A percentile compares a stretch with the other conserved stretches of the same genome.
Conservation (phyloP, 83 land plant species). For the Diphasiastrum complanatum region DNA sequence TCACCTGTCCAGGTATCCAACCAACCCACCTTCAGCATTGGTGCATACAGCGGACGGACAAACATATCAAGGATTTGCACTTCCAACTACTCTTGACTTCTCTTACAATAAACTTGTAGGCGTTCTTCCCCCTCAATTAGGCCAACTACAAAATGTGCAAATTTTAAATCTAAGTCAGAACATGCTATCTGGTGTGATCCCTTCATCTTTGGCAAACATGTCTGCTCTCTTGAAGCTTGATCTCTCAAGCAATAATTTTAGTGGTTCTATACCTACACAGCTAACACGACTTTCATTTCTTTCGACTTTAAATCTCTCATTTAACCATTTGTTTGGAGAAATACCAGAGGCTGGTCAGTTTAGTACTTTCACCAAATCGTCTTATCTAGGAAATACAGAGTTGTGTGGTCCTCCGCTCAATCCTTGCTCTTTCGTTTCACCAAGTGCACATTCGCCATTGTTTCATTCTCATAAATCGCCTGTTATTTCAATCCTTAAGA, state of each 20-base stretch:
- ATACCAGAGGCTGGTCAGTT: conserved; percentile 4
- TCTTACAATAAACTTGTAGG: conserved; percentile 17
- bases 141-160: neutral
- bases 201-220: conserved; percentile 1
- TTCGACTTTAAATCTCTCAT: neutral
- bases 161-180: conserved; percentile 12
- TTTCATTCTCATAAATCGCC: neutral
- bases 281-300: neutral
- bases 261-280: neutral
- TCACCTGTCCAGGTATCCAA: neutral
- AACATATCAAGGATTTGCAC: neutral
- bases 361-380: neutral
- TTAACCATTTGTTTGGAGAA: conserved; percentile 2
- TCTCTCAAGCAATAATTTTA: neutral
- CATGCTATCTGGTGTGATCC: conserved; percentile 15
- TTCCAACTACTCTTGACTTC: conserved; percentile 9
- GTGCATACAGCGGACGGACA: neutral
- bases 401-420: conserved; percentile 3
- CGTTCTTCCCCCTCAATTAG: conserved; percentile 1
- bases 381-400: conserved; percentile 8
- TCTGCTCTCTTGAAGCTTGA: neutral
- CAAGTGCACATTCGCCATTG: neutral
- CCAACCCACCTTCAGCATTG: neutral
- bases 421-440: neutral
- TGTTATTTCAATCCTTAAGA: neutral